Conservation (phyloP, 1,139 yeast species). For the Saccharomyces hybrid region DNA sequence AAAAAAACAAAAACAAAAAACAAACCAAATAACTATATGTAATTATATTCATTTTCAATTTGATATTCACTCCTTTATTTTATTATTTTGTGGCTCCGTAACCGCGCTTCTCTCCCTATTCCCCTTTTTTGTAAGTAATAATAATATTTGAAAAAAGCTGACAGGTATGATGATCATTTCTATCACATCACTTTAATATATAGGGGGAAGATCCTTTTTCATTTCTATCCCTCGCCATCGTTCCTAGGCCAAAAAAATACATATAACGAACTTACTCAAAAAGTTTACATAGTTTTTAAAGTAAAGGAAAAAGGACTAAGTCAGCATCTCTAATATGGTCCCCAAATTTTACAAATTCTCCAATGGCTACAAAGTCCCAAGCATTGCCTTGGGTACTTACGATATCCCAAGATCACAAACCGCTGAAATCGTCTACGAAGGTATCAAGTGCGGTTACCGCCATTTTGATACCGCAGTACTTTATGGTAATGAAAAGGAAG, state of each 20-base stretch:
- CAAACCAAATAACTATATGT: neutral
- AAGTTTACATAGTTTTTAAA: neutral
- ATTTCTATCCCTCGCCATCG: neutral
- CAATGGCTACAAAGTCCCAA: conserved; percentile 45
- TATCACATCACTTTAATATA: neutral
- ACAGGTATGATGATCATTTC: neutral
- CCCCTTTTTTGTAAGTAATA: neutral
- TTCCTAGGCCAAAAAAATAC: neutral
- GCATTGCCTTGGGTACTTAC: conserved; percentile 54
- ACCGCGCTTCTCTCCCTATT: neutral
- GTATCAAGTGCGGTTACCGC: conserved; percentile 59
- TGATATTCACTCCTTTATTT: neutral
- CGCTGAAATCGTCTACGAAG: conserved; percentile 40
- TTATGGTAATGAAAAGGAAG: conserved; percentile 52
- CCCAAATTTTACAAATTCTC: conserved; percentile 30
- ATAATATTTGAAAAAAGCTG: neutral
- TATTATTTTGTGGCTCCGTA: neutral
- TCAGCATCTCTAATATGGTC: conserved; percentile 5
- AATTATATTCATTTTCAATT: neutral
- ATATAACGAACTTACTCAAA: neutral
- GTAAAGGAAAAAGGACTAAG: neutral
- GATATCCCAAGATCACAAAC: conserved; percentile 38
- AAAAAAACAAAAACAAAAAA: neutral
- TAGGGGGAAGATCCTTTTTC: neutral
- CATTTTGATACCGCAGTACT: conserved; percentile 57